Conservation (phyloP, 495 filamentous ascomycete genomes). For the Tuber microsphaerosporum region DNA sequence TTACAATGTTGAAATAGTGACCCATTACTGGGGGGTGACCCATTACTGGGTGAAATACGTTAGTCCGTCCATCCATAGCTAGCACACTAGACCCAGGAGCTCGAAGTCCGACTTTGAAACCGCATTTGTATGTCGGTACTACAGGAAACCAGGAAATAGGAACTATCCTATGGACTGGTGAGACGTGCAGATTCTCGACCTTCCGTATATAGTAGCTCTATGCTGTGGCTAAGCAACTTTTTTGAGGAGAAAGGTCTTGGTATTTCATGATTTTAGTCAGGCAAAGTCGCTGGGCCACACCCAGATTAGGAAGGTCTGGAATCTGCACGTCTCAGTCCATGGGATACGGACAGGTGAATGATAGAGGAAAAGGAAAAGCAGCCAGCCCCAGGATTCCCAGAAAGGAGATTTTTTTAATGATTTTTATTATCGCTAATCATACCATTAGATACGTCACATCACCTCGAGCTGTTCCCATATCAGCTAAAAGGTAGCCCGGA, state of each 20-base stretch:
- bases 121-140: background rate
- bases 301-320: no score
- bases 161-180: no score
- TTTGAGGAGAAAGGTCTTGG: no score
- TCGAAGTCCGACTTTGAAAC: background rate
- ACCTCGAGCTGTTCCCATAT: background rate
- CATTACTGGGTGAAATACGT: no score
- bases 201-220: no score
- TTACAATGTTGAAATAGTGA: no score
- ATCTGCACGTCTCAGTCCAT: no score
- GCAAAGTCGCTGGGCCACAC: no score
- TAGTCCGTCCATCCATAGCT: background rate
- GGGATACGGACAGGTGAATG: background rate
- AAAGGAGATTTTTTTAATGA: background rate
- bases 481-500: background rate
- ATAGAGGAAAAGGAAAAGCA: background rate
- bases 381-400: background rate
- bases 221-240: no score
- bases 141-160: background rate
- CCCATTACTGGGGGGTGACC: no score
- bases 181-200: no score
- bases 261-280: no score
- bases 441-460: slow-evolving; percentile 1
- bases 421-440: background rate
- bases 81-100: background rate